phyloP scores from a whole-genome alignment of 2,329 filamentous ascomycete genomes.

The Blumeria graminis region DNA sequence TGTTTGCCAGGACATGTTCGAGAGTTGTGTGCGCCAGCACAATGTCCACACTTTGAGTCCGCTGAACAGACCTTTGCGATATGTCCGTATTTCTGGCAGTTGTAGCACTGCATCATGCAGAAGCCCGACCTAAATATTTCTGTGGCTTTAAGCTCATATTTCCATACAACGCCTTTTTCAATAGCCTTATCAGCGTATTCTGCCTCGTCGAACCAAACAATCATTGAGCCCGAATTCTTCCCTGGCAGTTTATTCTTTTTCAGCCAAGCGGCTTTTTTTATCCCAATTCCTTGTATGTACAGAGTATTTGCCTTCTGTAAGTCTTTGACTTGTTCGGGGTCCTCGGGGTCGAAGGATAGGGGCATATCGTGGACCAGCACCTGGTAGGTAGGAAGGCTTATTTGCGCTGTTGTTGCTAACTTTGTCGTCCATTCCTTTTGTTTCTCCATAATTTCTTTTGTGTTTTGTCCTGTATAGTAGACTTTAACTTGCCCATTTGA shows the following conservation, averaged over 20 bases:
- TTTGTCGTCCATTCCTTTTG: neutral
- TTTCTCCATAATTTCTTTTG: neutral
- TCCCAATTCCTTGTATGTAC: neutral
- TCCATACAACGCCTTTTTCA: neutral
- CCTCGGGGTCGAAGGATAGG: neutral
- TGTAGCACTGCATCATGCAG: neutral
- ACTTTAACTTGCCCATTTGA: neutral
- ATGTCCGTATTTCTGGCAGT: neutral
- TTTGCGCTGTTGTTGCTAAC: neutral
- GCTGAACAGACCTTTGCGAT: neutral
- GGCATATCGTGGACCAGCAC: neutral
- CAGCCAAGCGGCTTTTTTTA: neutral
- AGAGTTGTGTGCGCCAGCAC: neutral
- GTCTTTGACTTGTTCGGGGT: neutral
- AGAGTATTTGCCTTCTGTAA: neutral
- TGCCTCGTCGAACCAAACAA: neutral
- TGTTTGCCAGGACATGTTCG: neutral
- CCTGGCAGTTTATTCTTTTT: neutral
- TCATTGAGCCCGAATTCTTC: neutral
- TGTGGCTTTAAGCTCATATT: neutral
- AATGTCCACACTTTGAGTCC: neutral
- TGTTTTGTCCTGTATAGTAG: neutral
- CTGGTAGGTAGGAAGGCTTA: neutral
- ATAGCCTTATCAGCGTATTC: neutral
- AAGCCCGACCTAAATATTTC: neutral